A percentile compares a stretch with the other conserved stretches of the same genome.
Evolutionary conservation across 805 yeast genomes (phyloP).

Genomic region (Diddensiella transvaalensis): DNA sequence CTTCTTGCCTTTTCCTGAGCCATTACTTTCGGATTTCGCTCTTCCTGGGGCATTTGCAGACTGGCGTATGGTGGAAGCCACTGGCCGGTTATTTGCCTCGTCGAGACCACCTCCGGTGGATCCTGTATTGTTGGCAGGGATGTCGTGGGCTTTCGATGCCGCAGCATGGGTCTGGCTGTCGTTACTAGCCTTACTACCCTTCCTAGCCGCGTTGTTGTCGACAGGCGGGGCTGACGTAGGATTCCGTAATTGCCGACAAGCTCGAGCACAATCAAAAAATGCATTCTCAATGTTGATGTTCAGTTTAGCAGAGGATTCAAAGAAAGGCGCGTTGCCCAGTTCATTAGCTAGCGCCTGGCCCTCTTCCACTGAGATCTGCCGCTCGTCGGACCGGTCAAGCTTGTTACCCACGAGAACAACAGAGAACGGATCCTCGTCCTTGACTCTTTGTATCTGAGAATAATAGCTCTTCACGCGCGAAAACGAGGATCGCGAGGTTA

Average conservation of each 20-base stretch:
- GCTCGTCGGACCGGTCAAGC: constrained; percentile 68
- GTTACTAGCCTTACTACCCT: not conserved
- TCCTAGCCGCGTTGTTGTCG: not conserved
- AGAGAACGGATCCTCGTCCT: constrained; percentile 52
- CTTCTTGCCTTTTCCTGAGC: constrained; percentile 6
- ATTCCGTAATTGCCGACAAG: constrained; percentile 52
- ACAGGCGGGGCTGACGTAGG: constrained; percentile 1
- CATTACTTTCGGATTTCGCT: not conserved
- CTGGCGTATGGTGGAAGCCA: too few relatives aligned
- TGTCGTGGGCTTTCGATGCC: not conserved
- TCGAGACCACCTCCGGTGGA: not conserved
- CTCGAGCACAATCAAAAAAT: constrained; percentile 60
- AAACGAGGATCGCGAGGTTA: constrained; percentile 79
- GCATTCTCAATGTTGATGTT: constrained; percentile 85
- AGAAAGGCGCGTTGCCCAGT: constrained; percentile 56
- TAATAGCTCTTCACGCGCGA: constrained; percentile 79
- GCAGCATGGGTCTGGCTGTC: too few relatives aligned
- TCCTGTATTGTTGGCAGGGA: not conserved
- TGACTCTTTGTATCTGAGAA: constrained; percentile 74
- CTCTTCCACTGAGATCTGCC: constrained; percentile 78
- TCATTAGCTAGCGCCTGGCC: constrained; percentile 73
- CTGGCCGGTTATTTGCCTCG: too few relatives aligned
- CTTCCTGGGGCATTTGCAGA: not conserved
- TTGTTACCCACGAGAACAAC: constrained; percentile 89
- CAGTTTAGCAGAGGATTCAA: constrained; percentile 93